A percentile compares a stretch with the other conserved stretches of the same genome.
Conservation (phyloP, 192 early-diverging fungal genomes). For the Entrophospora sp. region DNA sequence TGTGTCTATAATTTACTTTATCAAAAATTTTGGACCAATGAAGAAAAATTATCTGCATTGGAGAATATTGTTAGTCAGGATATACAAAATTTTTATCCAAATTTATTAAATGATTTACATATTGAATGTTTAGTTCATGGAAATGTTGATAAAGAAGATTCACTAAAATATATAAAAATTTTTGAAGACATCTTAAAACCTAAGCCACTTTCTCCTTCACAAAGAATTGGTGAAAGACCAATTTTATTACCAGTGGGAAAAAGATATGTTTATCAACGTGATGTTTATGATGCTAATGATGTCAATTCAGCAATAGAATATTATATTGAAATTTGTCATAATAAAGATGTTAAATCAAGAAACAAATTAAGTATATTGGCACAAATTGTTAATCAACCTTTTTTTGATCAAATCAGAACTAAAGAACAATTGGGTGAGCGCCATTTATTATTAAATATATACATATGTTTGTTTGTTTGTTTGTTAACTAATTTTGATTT, state of each 20-base stretch:
- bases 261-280: slow-evolving; percentile 27
- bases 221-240: slow-evolving; percentile 27
- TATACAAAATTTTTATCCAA: slow-evolving; percentile 54
- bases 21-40: slow-evolving; percentile 59
- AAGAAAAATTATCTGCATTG: slow-evolving; percentile 61
- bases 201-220: slow-evolving; percentile 40
- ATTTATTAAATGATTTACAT: slow-evolving; percentile 52
- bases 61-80: slow-evolving; percentile 51
- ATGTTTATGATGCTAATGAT: slow-evolving; percentile 57
- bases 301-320: slow-evolving; percentile 80
- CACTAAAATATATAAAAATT: slow-evolving; percentile 41
- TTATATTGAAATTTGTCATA: slow-evolving; percentile 58
- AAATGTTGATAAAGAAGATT: slow-evolving; percentile 53
- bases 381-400: slow-evolving; percentile 77
- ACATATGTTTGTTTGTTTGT: background rate
- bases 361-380: slow-evolving; percentile 49
- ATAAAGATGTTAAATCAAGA: slow-evolving; percentile 42
- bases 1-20: slow-evolving; percentile 54
- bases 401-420: slow-evolving; percentile 83
- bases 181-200: slow-evolving; percentile 44
- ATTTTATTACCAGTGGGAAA: slow-evolving; percentile 29
- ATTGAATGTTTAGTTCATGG: slow-evolving; percentile 77
- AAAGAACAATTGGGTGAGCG: slow-evolving; percentile 53
- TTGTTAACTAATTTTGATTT: background rate
- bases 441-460: background rate